phyloP scores from a whole-genome alignment of 176 grass and related monocot genomes.

The Oropetium thomaeum region DNA sequence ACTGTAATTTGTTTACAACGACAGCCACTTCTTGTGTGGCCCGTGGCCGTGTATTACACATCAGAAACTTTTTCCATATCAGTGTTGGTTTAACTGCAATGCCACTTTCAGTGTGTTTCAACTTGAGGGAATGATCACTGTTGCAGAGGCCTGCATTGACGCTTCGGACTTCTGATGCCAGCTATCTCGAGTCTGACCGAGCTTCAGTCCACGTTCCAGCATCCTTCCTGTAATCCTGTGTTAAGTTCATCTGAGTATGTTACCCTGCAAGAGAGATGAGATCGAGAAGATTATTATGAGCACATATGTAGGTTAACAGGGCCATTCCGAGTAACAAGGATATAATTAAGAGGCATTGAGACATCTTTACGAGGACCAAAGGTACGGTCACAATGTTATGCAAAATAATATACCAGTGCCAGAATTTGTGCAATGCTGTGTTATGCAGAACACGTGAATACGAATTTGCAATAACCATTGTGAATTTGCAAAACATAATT shows the following conservation, averaged over 20 bases:
- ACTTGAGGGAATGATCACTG: no score
- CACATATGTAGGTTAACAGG: not conserved
- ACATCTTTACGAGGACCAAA: not conserved
- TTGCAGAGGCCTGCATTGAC: no score
- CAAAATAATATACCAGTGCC: constrained; percentile 18
- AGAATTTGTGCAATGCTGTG: not conserved
- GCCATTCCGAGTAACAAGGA: not conserved
- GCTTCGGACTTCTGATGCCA: not conserved
- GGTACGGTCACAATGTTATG: not conserved
- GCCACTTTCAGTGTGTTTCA: no score
- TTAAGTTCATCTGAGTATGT: no score
- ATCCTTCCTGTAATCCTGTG: not conserved
- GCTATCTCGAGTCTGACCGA: not conserved
- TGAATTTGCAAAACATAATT: not conserved
- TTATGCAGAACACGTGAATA: not conserved
- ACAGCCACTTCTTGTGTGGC: not conserved
- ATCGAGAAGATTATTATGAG: not conserved
- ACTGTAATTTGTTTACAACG: not conserved
- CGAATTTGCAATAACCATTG: not conserved
- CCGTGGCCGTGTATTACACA: not conserved
- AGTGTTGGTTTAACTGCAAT: not conserved
- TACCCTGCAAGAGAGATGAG: constrained; percentile 13
- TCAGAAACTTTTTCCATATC: not conserved
- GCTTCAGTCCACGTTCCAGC: not conserved
- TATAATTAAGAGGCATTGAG: not conserved